Conservation (phyloP, 805 yeast species). For the Yamadazyma phyllophila region DNA sequence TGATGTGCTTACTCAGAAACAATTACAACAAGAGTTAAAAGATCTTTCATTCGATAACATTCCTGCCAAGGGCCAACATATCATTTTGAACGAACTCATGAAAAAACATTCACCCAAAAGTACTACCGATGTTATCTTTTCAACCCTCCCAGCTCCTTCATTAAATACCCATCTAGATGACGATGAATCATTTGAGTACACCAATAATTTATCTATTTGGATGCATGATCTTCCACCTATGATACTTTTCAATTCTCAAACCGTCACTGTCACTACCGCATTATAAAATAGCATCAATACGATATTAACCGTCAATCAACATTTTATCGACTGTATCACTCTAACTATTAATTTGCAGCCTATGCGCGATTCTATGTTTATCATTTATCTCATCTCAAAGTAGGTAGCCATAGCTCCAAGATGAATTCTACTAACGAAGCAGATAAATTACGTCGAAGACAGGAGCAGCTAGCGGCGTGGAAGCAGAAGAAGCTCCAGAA, state of each 20-base stretch:
- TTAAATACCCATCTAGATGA: slow-evolving; percentile 76
- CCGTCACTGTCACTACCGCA: slow-evolving; percentile 95
- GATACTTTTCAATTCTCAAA: slow-evolving; percentile 81
- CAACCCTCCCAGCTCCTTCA: slow-evolving; percentile 88
- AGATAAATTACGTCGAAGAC: slow-evolving; percentile 41
- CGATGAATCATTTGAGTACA: slow-evolving; percentile 69
- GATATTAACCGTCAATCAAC: not conserved
- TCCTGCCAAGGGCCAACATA: slow-evolving; percentile 90
- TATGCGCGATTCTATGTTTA: not conserved
- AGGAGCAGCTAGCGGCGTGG: slow-evolving; percentile 60
- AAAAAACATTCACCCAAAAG: slow-evolving; percentile 48
- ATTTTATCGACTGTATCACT: not conserved
- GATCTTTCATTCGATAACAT: slow-evolving; percentile 68
- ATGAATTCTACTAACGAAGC: slow-evolving; percentile 19
- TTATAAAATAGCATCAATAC: slow-evolving; percentile 35
- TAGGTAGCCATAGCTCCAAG: slow-evolving; percentile 1
- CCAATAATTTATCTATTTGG: slow-evolving; percentile 76
- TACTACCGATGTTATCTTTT: slow-evolving; percentile 69
- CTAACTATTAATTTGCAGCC: not conserved
- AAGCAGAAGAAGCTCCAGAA: slow-evolving; percentile 49
- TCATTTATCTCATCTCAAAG: slow-evolving; percentile 5
- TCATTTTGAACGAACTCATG: slow-evolving; percentile 87
- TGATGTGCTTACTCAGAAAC: slow-evolving; percentile 26
- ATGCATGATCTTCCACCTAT: slow-evolving; percentile 80
- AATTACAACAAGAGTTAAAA: slow-evolving; percentile 37